Percentiles rank a stretch among this genome's conserved stretches.
Evolutionary conservation across 208 protist genomes (phyloP).

Genomic region (Leishmania guyanensis): DNA sequence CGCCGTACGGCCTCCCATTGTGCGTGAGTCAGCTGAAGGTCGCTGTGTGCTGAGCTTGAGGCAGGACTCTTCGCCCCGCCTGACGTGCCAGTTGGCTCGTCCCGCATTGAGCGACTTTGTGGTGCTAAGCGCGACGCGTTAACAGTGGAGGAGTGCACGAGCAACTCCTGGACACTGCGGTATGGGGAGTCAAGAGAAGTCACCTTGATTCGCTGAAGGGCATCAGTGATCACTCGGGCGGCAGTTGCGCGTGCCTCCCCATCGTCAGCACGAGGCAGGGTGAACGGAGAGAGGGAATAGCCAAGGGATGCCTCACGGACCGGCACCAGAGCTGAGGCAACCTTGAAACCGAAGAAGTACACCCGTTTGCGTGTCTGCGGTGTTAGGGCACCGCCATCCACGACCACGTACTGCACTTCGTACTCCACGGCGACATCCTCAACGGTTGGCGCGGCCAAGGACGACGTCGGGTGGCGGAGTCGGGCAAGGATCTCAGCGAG

Average conservation of each 20-base stretch:
- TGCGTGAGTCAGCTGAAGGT: conserved; percentile 37
- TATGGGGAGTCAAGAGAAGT: conserved; percentile 12
- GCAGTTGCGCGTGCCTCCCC: conserved; percentile 1
- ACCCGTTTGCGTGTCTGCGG: conserved; percentile 63
- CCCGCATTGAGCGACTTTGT: neutral
- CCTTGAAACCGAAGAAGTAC: conserved; percentile 65
- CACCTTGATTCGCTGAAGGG: conserved; percentile 1
- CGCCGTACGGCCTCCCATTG: conserved; percentile 61
- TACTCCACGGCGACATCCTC: conserved; percentile 15
- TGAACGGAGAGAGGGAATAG: neutral
- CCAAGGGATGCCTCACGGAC: neutral
- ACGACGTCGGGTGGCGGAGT: conserved; percentile 28
- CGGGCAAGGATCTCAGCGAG: conserved; percentile 41
- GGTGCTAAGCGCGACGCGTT: neutral
- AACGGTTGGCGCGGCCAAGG: neutral
- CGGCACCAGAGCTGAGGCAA: conserved; percentile 1
- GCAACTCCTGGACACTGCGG: conserved; percentile 17
- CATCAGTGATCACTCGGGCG: conserved; percentile 17
- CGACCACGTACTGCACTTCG: conserved; percentile 41
- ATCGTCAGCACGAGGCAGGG: neutral
- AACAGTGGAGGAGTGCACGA: conserved; percentile 9
- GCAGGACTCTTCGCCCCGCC: neutral
- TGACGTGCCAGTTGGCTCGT: neutral
- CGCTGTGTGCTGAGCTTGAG: neutral
- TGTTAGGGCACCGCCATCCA: conserved; percentile 57